phyloP scores from a whole-genome alignment of 1,284 basidiomycete genomes.

The Hemileccinum hortonii region DNA sequence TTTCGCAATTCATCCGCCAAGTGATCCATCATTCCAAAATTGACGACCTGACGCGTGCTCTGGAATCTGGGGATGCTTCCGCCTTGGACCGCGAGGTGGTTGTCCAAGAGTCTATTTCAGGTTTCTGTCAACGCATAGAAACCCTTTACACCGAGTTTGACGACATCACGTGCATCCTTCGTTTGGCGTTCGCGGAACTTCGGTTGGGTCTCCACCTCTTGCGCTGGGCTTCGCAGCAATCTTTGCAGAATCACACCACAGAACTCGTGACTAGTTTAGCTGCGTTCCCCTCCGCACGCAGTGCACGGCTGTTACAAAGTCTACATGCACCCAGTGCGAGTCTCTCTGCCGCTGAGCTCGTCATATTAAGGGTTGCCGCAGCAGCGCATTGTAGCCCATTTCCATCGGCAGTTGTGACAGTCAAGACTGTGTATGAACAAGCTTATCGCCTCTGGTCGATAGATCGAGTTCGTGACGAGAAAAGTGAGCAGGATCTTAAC shows the following conservation, averaged over 20 bases:
- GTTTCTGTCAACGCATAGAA: constrained; percentile 62
- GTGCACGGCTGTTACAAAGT: constrained; percentile 39
- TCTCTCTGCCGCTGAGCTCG: constrained; percentile 32
- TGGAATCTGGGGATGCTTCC: constrained; percentile 38
- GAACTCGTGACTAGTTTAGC: constrained; percentile 39
- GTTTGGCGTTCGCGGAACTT: constrained; percentile 64
- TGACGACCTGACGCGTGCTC: constrained; percentile 36
- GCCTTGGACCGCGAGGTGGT: constrained; percentile 56
- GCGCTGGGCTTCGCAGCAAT: constrained; percentile 23
- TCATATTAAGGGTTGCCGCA: constrained; percentile 56
- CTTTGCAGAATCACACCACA: constrained; percentile 4
- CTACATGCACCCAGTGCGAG: background rate
- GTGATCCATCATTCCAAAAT: constrained; percentile 52
- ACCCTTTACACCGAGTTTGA: constrained; percentile 58
- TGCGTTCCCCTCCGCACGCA: constrained; percentile 54
- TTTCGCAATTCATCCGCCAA: constrained; percentile 66
- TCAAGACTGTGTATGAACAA: constrained; percentile 68
- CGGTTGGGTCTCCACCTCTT: constrained; percentile 75
- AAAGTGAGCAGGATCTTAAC: constrained; percentile 63
- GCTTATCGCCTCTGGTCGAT: constrained; percentile 80
- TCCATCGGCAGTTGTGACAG: constrained; percentile 26
- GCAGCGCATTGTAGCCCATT: constrained; percentile 34
- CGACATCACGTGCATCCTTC: constrained; percentile 72
- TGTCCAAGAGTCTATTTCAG: constrained; percentile 63
- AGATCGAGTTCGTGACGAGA: constrained; percentile 70